Conservation (phyloP, 1,284 basidiomycete genomes). For the Leccinum laetum region DNA sequence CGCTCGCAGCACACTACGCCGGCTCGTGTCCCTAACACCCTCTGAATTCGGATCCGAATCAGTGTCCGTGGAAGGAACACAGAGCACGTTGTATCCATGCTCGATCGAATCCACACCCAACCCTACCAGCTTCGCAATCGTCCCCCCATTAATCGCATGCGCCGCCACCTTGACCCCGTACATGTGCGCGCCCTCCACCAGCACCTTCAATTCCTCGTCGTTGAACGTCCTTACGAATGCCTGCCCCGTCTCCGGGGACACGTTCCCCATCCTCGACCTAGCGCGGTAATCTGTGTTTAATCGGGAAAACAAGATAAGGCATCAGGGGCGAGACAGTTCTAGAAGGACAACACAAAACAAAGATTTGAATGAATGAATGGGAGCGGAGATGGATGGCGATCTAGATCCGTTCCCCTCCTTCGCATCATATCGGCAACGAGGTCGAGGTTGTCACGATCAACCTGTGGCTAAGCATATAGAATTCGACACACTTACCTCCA, state of each 20-base stretch:
- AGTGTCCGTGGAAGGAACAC: background rate
- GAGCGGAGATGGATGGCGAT: conserved; percentile 27
- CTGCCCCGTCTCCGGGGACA: conserved; percentile 36
- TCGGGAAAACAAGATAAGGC: background rate
- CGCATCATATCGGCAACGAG: conserved; percentile 13
- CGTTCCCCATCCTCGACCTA: conserved; percentile 43
- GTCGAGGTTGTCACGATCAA: background rate
- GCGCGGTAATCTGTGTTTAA: conserved; percentile 47
- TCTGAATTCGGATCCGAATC: background rate
- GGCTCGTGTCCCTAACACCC: background rate
- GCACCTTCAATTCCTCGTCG: conserved; percentile 45
- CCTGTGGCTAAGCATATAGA: background rate
- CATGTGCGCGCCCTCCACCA: conserved; percentile 52
- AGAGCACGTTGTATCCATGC: conserved; percentile 39
- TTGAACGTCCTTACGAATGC: conserved; percentile 46
- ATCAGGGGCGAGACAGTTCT: background rate
- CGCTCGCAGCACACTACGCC: conserved; percentile 24
- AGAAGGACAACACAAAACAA: conserved; percentile 3
- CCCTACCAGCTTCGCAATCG: conserved; percentile 37
- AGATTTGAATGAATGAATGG: conserved; percentile 5
- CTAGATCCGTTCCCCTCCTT: conserved; percentile 3
- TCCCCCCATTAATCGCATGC: conserved; percentile 46
- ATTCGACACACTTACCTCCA: conserved; percentile 39
- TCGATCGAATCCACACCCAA: conserved; percentile 51
- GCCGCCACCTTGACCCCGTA: conserved; percentile 61